Conservation (phyloP, 2,329 filamentous ascomycete genomes). For the Beauveria australis region DNA sequence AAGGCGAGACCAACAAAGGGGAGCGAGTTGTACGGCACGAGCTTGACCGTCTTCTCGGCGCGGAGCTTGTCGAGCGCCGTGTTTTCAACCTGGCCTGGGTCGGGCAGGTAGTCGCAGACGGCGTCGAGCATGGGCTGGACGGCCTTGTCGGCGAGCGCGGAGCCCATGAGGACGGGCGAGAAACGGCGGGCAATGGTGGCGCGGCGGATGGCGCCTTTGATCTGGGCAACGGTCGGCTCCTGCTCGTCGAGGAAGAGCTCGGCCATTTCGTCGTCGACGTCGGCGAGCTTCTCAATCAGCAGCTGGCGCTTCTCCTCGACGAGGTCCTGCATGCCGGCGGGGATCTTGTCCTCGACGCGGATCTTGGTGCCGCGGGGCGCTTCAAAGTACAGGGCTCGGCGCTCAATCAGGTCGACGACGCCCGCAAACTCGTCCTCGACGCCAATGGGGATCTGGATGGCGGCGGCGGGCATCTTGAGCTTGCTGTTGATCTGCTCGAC, state of each 20-base stretch:
- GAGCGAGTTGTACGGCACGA: conserved; percentile 86
- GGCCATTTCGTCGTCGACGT: conserved; percentile 96
- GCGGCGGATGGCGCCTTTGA: conserved; percentile 85
- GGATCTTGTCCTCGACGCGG: conserved; percentile 69
- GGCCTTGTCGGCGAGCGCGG: conserved; percentile 86
- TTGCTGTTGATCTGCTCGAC: conserved; percentile 97
- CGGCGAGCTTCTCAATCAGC: conserved; percentile 89
- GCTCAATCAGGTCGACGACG: conserved; percentile 84
- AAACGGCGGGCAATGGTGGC: conserved; percentile 87
- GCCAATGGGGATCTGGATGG: conserved; percentile 90
- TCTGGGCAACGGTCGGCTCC: conserved; percentile 69
- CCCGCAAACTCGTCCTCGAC: conserved; percentile 86
- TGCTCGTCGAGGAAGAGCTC: conserved; percentile 87
- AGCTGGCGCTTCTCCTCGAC: conserved; percentile 74
- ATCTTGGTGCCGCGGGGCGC: conserved; percentile 73
- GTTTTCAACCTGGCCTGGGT: conserved; percentile 84
- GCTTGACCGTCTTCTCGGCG: conserved; percentile 70
- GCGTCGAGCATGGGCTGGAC: conserved; percentile 96
- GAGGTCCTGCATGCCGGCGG: conserved; percentile 66
- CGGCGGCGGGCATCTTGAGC: conserved; percentile 84
- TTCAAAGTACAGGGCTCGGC: conserved; percentile 91
- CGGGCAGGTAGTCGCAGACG: conserved; percentile 91
- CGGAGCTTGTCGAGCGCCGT: conserved; percentile 76
- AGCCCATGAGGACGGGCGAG: conserved; percentile 92
- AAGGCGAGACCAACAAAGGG: conserved; percentile 95